Percentiles rank a stretch among this genome's conserved stretches.
Evolutionary conservation across 768 basidiomycete species (phyloP).

Genomic region (Melanogaster broomeanus): DNA sequence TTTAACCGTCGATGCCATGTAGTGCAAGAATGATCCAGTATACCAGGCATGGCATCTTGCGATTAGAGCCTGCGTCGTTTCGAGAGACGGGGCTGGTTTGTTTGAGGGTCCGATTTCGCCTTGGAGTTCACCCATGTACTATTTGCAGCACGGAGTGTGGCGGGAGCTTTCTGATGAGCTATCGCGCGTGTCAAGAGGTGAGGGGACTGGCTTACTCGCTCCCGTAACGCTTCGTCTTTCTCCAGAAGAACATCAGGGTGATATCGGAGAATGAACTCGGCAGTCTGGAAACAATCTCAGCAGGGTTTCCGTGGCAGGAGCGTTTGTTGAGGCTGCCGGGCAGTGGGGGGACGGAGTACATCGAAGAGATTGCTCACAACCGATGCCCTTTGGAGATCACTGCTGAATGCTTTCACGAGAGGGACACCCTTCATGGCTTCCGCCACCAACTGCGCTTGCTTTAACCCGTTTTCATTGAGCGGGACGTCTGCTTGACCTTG

Average conservation of each 20-base stretch:
- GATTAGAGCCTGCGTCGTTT: constrained; percentile 38
- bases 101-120: constrained; percentile 36
- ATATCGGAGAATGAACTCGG: constrained; percentile 56
- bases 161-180: background rate
- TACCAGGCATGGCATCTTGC: constrained; percentile 66
- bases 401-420: constrained; percentile 65
- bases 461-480: constrained; percentile 61
- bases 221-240: constrained; percentile 52
- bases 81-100: constrained; percentile 23
- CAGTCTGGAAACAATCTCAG: constrained; percentile 49
- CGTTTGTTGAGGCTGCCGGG: background rate
- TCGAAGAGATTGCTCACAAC: constrained; percentile 46
- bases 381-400: constrained; percentile 69
- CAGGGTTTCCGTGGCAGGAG: background rate
- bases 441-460: constrained; percentile 60
- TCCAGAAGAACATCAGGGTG: constrained; percentile 50
- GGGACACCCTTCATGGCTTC: constrained; percentile 51
- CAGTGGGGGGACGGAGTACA: background rate
- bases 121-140: constrained; percentile 67
- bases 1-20: constrained; percentile 17
- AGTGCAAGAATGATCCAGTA: constrained; percentile 43
- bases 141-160: background rate
- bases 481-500: constrained; percentile 77
- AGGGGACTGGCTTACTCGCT: constrained; percentile 50
- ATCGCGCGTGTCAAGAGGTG: background rate